These are phyloP conservation scores for Diaporthe ilicicola DNA, from an alignment of 2,329 filamentous ascomycete species.

Conservation along the genomic window DNA sequence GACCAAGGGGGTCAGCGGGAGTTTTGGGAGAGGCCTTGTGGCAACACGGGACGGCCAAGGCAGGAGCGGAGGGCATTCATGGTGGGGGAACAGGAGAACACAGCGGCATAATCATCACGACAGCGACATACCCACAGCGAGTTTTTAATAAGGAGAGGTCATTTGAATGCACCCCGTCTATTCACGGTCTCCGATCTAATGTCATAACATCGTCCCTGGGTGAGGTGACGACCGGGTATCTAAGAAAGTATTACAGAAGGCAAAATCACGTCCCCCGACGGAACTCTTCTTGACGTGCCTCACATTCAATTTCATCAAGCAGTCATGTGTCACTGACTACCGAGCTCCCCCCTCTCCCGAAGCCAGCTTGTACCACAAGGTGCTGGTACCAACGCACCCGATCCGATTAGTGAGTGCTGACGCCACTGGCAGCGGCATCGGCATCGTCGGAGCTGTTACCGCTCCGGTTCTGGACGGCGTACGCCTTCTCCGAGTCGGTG, in stretches of 20 bases:
- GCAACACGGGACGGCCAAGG: neutral
- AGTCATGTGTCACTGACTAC: neutral
- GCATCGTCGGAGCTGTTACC: conserved; percentile 26
- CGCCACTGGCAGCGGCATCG: neutral
- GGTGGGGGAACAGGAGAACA: neutral
- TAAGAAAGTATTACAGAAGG: conserved; percentile 14
- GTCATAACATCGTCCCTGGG: conserved; percentile 19
- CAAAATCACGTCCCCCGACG: neutral
- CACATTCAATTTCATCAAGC: neutral
- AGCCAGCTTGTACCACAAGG: neutral
- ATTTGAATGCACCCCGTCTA: neutral
- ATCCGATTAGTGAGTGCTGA: neutral
- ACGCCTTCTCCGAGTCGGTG: conserved; percentile 30
- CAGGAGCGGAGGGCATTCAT: neutral
- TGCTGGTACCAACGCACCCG: neutral
- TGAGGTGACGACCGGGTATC: conserved; percentile 31
- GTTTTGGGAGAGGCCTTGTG: neutral
- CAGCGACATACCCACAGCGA: neutral
- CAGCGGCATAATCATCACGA: neutral
- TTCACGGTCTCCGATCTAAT: conserved; percentile 18
- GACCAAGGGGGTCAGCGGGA: neutral
- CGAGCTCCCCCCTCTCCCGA: neutral
- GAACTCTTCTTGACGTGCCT: neutral
- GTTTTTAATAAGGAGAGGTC: neutral
- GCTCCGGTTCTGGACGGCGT: conserved; percentile 19